Evolutionary conservation across 1,284 basidiomycete species (phyloP).

Genomic region (Moesziomyces sp.): DNA sequence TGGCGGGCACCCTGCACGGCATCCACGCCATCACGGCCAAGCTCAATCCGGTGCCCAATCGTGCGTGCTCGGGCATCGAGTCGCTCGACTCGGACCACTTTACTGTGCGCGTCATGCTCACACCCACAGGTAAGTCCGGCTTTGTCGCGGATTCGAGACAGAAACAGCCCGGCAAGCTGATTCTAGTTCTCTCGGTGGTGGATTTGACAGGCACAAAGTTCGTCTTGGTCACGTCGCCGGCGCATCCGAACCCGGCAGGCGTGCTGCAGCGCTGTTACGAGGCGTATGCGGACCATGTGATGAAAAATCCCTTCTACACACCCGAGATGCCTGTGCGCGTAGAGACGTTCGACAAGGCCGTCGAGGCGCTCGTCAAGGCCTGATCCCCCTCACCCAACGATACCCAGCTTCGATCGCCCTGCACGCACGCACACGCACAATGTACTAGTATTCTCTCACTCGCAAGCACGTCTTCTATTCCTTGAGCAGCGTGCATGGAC

Average conservation of each 20-base stretch:
- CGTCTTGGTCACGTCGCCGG: slow-evolving; percentile 84
- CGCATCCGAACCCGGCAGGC: slow-evolving; percentile 73
- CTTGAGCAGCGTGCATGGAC: slow-evolving; percentile 70
- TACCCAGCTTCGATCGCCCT: too few species aligned
- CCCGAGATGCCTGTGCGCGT: slow-evolving; percentile 98
- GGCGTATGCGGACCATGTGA: slow-evolving; percentile 89
- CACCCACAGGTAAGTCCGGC: slow-evolving; percentile 81
- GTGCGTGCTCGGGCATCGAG: slow-evolving; percentile 80
- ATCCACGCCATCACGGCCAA: slow-evolving; percentile 97
- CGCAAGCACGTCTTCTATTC: slow-evolving; percentile 20
- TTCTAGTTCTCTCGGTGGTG: not conserved
- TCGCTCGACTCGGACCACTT: slow-evolving; percentile 93
- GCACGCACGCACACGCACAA: not conserved
- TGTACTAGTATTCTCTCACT: not conserved
- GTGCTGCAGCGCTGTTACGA: slow-evolving; percentile 82
- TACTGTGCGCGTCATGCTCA: slow-evolving; percentile 87
- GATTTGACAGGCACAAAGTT: slow-evolving; percentile 87
- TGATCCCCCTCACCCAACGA: slow-evolving; percentile 6
- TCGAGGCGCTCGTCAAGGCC: slow-evolving; percentile 52
- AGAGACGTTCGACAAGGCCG: slow-evolving; percentile 82
- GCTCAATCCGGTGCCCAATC: slow-evolving; percentile 77
- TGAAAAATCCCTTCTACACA: slow-evolving; percentile 99
- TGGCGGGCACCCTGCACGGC: slow-evolving; percentile 95
- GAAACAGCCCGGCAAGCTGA: slow-evolving; percentile 1
- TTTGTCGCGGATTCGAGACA: not conserved